Evolutionary conservation across 2,329 filamentous ascomycete species (phyloP).

Genomic region (Didymosphaeria variabile): DNA sequence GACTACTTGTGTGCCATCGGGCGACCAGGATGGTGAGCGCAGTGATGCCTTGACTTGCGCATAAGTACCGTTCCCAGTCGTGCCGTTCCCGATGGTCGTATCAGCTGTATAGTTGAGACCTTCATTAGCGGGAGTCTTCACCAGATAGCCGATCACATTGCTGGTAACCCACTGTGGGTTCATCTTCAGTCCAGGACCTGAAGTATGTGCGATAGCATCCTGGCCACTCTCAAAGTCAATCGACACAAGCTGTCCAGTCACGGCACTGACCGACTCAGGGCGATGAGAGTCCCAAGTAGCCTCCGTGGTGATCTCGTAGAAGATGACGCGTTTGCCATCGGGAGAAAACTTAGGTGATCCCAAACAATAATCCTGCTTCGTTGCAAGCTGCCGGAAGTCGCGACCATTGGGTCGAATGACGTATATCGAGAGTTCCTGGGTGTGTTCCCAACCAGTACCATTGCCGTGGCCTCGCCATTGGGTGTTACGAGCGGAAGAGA

Average conservation of each 20-base stretch:
- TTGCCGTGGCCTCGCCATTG: constrained; percentile 54
- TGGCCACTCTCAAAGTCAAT: constrained; percentile 53
- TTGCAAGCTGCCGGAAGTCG: constrained; percentile 48
- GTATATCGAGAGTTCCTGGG: constrained; percentile 54
- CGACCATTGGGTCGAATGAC: constrained; percentile 50
- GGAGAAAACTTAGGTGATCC: constrained; percentile 50
- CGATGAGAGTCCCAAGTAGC: constrained; percentile 52
- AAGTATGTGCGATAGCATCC: constrained; percentile 43
- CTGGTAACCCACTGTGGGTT: constrained; percentile 31
- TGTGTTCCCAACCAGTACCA: constrained; percentile 54
- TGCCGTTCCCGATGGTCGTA: constrained; percentile 5
- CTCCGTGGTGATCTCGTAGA: constrained; percentile 53
- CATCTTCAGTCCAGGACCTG: constrained; percentile 42
- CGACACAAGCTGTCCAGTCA: constrained; percentile 44
- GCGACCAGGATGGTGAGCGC: constrained; percentile 45
- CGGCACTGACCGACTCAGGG: constrained; percentile 28
- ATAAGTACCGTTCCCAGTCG: background rate
- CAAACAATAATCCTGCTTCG: constrained; percentile 47
- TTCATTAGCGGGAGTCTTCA: constrained; percentile 36
- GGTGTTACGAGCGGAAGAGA: constrained; percentile 55
- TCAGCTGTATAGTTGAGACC: constrained; percentile 33
- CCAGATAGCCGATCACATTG: constrained; percentile 31
- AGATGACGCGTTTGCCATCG: constrained; percentile 25
- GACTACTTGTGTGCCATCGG: constrained; percentile 41
- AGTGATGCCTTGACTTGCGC: constrained; percentile 13